Base-by-base conservation (phyloP, 495 filamentous ascomycete species). In the Penicillium ucsense region DNA sequence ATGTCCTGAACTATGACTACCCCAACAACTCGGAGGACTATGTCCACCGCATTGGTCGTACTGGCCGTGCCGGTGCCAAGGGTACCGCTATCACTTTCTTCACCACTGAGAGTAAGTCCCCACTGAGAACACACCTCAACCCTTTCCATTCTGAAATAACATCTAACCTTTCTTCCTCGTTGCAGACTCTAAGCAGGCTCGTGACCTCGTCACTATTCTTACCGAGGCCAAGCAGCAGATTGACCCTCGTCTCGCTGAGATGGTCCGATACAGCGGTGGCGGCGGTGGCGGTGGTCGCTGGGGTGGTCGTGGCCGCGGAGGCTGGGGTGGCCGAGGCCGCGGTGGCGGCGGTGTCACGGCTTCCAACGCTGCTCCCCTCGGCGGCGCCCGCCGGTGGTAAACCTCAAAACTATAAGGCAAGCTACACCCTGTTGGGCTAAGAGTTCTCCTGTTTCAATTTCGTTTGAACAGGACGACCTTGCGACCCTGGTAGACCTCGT, bases 1-100 rank as follows among this genome's bases (percentile, higher is more conserved):
- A 98, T 75, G 92, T 98, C 74, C 79, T 98, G 73, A 98, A 98
- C 84, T 97, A 96, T 86, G 92, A 98, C 71, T 95, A 95, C 68
- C 92, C 92, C 65, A 96, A 97, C 78, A 98, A 98, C 77, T 97
- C 92, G 70, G 91, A 98, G 70, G 91, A 96, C 61, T 98, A 98
- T 55, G 89, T 98, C 51, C 92, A 98, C 63, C 86, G 92, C 53
- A 98, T 98, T 67, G 92, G 85, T 55, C 82, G 89, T 65, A 97
- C 91, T 34, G 91, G 89, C 52, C 83, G 91, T 65, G 92, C 92
- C 41, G 92, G 92, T 55, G 86, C 88, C 56, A 82, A 81, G 44
- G 91, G 91, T 54, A 81, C 86, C 49, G 91, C 91, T 49, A 88
- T 95, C 58, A 96, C 92, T 10, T 76, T 96, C 46, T 96, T 98